Evolutionary conservation across 148 eudicot species (phyloP).

Genomic region (Persicaria maculosa): DNA sequence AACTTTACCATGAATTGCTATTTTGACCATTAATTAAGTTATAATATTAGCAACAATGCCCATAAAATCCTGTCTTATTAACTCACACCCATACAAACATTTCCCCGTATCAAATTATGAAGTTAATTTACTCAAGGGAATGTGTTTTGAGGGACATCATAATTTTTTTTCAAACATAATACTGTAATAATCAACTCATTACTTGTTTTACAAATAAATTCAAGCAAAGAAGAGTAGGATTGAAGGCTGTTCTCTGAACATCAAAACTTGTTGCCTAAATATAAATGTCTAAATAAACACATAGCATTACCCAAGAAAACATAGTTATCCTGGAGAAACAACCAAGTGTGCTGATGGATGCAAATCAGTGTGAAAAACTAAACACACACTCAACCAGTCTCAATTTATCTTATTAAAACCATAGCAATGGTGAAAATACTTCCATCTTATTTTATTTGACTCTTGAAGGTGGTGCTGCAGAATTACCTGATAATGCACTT

Average conservation of each 20-base stretch:
- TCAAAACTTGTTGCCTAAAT: not conserved
- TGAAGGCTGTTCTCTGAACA: not conserved
- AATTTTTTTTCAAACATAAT: not conserved
- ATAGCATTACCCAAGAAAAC: not conserved
- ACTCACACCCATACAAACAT: not conserved
- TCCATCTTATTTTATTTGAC: not conserved
- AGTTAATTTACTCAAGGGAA: not conserved
- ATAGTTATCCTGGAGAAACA: constrained; percentile 3
- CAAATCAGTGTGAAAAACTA: not conserved
- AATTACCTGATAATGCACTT: constrained; percentile 75
- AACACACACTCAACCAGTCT: not conserved
- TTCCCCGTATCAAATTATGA: not conserved
- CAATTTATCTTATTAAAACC: not conserved
- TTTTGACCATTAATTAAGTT: not conserved
- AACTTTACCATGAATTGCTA: not conserved
- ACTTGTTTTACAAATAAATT: not conserved
- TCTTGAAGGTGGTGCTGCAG: not conserved
- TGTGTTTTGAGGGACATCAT: not conserved
- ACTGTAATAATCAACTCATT: not conserved
- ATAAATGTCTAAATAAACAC: not conserved
- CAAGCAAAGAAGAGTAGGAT: not conserved
- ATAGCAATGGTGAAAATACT: not conserved
- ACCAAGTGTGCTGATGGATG: not conserved
- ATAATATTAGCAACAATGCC: not conserved
- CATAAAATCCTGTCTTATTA: not conserved